phyloP scores from a whole-genome alignment of 805 yeast genomes.

The Kockiozyma suomiensis region DNA sequence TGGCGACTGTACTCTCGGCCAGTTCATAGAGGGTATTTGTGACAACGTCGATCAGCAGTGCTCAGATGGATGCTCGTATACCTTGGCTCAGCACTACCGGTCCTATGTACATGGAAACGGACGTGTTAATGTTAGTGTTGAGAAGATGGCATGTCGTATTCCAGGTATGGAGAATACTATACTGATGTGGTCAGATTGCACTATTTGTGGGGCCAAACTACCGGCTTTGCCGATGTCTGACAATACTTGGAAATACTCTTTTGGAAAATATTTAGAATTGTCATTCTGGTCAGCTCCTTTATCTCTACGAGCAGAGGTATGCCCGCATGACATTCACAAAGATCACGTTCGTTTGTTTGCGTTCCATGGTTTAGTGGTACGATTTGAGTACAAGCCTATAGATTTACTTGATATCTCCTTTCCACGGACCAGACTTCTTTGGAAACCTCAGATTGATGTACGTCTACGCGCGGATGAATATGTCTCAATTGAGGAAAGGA shows the following conservation, averaged over 20 bases:
- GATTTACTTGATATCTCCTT: conserved; percentile 77
- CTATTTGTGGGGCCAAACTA: conserved; percentile 69
- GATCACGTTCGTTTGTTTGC: conserved; percentile 86
- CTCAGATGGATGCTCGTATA: conserved; percentile 78
- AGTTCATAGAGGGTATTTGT: conserved; percentile 78
- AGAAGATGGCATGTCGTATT: conserved; percentile 56
- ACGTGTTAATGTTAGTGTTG: conserved; percentile 75
- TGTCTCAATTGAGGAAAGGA: conserved; percentile 55
- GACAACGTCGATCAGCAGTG: conserved; percentile 68
- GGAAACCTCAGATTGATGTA: conserved; percentile 73
- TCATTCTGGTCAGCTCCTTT: conserved; percentile 71
- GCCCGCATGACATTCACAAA: conserved; percentile 78
- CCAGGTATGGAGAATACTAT: conserved; percentile 69
- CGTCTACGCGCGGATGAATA: conserved; percentile 66
- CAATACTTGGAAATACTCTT: conserved; percentile 84
- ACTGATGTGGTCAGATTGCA: conserved; percentile 90
- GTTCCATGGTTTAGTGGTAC: conserved; percentile 71
- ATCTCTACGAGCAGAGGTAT: conserved; percentile 62
- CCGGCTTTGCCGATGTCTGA: conserved; percentile 83
- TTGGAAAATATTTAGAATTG: conserved; percentile 89
- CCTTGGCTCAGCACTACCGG: conserved; percentile 71
- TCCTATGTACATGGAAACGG: conserved; percentile 89
- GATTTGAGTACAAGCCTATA: conserved; percentile 74
- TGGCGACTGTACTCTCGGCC: conserved; percentile 86
- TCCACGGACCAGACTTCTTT: conserved; percentile 70